Evolutionary conservation across 78 protist species (phyloP), one percentile per base, ranked within the genome.

Genomic region (Paratrimastix pyriformis): DNA sequence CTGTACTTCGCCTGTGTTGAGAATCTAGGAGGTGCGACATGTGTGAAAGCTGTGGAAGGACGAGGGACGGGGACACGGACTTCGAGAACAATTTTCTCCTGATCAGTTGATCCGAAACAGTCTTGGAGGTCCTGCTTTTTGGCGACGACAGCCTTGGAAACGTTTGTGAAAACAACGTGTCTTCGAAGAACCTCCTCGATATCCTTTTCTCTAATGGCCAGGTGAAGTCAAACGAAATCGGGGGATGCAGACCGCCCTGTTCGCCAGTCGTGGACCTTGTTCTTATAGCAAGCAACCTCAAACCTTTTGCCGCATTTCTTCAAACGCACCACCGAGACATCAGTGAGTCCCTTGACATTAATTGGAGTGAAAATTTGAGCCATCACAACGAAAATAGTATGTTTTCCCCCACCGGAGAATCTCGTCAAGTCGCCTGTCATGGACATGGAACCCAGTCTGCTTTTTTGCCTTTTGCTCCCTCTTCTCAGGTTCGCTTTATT

Each of bases 181-280:
- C 75, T 81, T 71, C 92, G 98, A 37, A 94, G 77, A 44, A 94
- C 98, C 72, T 92, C 95, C 68, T 90, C 92, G 37, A 94, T 38
- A 73, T 91, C 92, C 43, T 79, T 91, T 69, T 90, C 89, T 2
- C 85, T 86, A 75, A 30, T 9, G 15, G 32, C 7, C 26, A 57
- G 35, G 15, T 57, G 40, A 29, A 21, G 62, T 4, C 11, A 15
- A 5, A 29, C 5, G 62, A 15, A 15, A 6, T 5, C 11, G 26
- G 24, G 33, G 24, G 48, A 37, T 7, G 6, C 80, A 6, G 37
- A 91, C 96, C 81, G 83, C 3, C 88, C 87, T 0, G 62, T 9
- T 7, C 97, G 82, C 87, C 91, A 95, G 0, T 80, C 30, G 30
- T 59, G 8, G 50, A 91, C 97, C 65, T 84, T 95, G 85, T 89